phyloP scores from a whole-genome alignment of 371 early-diverging fungal species.

The Mortierella sp. region DNA sequence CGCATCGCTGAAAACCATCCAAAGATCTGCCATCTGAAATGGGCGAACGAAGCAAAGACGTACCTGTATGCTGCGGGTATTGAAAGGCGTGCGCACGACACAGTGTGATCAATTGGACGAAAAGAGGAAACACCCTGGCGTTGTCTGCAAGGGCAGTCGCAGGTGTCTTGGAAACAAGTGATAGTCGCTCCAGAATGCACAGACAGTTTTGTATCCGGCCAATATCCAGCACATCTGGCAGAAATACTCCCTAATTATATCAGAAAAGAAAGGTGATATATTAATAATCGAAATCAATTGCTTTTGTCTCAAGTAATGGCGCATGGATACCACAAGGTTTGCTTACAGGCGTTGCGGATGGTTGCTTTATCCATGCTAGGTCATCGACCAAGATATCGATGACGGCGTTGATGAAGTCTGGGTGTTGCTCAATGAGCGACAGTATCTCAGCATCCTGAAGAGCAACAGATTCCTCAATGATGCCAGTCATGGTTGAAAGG shows the following conservation, averaged over 20 bases:
- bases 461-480: slow-evolving; percentile 23
- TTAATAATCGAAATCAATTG: background rate
- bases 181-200: slow-evolving; percentile 38
- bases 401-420: slow-evolving; percentile 17
- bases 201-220: slow-evolving; percentile 42
- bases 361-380: slow-evolving; percentile 48
- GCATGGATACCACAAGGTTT: background rate
- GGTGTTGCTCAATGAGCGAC: slow-evolving; percentile 18
- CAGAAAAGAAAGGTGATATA: background rate
- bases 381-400: slow-evolving; percentile 34
- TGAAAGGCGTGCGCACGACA: slow-evolving; percentile 50
- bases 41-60: background rate
- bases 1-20: background rate
- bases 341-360: slow-evolving; percentile 33
- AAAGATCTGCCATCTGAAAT: too few relatives aligned
- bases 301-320: background rate
- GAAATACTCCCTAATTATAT: slow-evolving; percentile 18
- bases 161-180: slow-evolving; percentile 32
- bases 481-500: slow-evolving; percentile 15
- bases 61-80: slow-evolving; percentile 39
- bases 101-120: slow-evolving; percentile 40
- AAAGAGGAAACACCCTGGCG: slow-evolving; percentile 27
- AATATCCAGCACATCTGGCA: slow-evolving; percentile 47
- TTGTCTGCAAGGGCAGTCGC: slow-evolving; percentile 18
- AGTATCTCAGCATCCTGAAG: slow-evolving; percentile 13